Evolutionary conservation across 768 basidiomycete genomes (phyloP).

Genomic region (Auricularia auricula-judae): DNA sequence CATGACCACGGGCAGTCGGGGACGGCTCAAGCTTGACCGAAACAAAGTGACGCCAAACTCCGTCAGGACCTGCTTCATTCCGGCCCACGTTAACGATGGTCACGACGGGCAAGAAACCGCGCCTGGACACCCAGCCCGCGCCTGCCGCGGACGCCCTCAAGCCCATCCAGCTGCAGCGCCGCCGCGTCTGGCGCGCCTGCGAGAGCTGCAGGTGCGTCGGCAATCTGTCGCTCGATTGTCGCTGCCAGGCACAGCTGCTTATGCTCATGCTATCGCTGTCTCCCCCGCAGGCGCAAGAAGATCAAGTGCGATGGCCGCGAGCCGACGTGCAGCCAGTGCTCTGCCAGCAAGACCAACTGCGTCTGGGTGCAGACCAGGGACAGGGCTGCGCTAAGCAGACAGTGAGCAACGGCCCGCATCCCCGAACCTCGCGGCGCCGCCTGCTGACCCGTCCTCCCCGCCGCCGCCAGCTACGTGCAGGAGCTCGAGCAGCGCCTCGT

Average conservation of each 20-base stretch:
- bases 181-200: slow-evolving; percentile 81
- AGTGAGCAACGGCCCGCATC: slow-evolving; percentile 41
- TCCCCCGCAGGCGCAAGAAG: slow-evolving; percentile 62
- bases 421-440: slow-evolving; percentile 7
- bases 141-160: slow-evolving; percentile 14
- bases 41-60: not conserved
- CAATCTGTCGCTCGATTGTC: not conserved
- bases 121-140: not conserved
- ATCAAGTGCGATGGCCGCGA: slow-evolving; percentile 88
- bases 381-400: slow-evolving; percentile 78
- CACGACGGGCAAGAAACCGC: not conserved
- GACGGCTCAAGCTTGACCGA: no score
- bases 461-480: slow-evolving; percentile 62
- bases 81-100: not conserved
- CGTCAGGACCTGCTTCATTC: not conserved
- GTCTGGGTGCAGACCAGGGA: slow-evolving; percentile 90
- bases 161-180: slow-evolving; percentile 66
- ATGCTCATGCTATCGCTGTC: slow-evolving; percentile 1
- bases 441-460: slow-evolving; percentile 2
- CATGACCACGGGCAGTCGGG: not conserved
- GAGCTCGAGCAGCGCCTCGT: slow-evolving; percentile 80
- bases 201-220: slow-evolving; percentile 69
- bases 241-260: slow-evolving; percentile 8
- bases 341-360: slow-evolving; percentile 62
- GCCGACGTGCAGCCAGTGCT: slow-evolving; percentile 76